Evolutionary conservation across 768 basidiomycete species (phyloP), one percentile per base, ranked within the genome.

Genomic region (Hirschioporus abietinus): DNA sequence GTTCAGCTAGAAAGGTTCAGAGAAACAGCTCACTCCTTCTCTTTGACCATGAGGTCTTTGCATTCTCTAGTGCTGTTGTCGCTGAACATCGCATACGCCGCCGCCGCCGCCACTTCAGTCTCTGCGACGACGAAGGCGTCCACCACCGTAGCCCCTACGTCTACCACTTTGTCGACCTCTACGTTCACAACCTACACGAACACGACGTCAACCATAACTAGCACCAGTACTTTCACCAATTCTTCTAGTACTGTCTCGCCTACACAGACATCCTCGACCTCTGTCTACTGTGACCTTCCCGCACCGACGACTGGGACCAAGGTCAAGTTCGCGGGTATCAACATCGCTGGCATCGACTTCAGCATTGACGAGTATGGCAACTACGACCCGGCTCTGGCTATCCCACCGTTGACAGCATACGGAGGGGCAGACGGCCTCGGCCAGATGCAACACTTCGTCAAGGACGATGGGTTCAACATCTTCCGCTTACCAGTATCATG

Each of bases 401-500:
- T 59, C 62, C 66, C 68, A 5, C 68, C 68, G 35, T 59, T 71
- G 58, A 63, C 66, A 23, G 36, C 63, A 36, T 66, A 68, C 36
- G 66, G 65, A 25, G 67, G 70, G 63, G 65, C 67, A 12, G 70
- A 71, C 23, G 74, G 71, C 57, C 69, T 68, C 6, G 71, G 71
- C 18, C 76, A 77, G 63, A 75, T 77, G 72, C 64, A 67, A 23
- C 76, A 77, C 62, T 77, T 77, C 66, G 67, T 68, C 58, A 58
- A 59, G 1, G 66, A 72, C 30, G 74, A 74, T 66, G 70, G 64
- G 42, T 74, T 71, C 67, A 68, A 71, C 57, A 74, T 72, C 35
- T 71, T 76, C 71, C 76, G 76, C 24, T 69, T 75, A 20, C 76
- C 76, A 23, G 70, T 76, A 35, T 73, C 71, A 36, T 76, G 76